Evolutionary conservation across 257 asterid genomes (phyloP).

Genomic region (Fraxinus anomala): DNA sequence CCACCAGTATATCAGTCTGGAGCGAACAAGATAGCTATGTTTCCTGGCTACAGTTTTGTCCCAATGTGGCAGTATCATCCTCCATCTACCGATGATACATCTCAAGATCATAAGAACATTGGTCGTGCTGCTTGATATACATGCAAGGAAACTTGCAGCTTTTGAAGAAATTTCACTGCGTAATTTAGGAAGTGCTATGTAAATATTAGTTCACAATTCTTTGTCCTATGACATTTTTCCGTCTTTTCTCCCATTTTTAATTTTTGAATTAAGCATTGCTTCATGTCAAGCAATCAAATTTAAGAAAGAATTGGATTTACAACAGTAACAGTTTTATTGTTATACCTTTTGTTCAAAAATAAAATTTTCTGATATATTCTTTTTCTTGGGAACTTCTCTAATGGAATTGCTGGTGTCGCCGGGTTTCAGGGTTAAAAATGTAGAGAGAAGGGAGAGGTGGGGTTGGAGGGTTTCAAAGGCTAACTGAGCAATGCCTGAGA

Average conservation of each 20-base stretch:
- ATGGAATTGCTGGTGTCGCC: neutral
- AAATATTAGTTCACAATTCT: conserved; percentile 24
- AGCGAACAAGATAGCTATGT: conserved; percentile 65
- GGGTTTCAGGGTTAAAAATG: neutral
- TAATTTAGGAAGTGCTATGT: conserved; percentile 30
- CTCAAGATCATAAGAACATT: conserved; percentile 69
- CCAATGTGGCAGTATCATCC: conserved; percentile 93
- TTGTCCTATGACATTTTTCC: conserved; percentile 12
- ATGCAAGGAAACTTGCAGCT: conserved; percentile 12
- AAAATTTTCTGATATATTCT: neutral
- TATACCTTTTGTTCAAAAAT: neutral
- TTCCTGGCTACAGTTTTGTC: conserved; percentile 66
- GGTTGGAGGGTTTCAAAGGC: too few species aligned
- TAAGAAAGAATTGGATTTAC: conserved; percentile 30
- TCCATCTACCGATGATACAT: conserved; percentile 63
- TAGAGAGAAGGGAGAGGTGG: too few species aligned
- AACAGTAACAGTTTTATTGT: neutral
- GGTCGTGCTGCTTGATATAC: conserved; percentile 78
- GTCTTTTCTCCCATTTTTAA: conserved; percentile 13
- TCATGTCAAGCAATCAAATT: conserved; percentile 12
- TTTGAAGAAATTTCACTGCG: conserved; percentile 23
- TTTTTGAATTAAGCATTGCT: conserved; percentile 19
- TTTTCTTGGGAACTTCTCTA: neutral
- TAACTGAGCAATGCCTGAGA: too few species aligned
- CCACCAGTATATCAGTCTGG: conserved; percentile 59